Evolutionary conservation across 371 early-diverging fungal species (phyloP).

Genomic region (Basidiobolus meristosporus): DNA sequence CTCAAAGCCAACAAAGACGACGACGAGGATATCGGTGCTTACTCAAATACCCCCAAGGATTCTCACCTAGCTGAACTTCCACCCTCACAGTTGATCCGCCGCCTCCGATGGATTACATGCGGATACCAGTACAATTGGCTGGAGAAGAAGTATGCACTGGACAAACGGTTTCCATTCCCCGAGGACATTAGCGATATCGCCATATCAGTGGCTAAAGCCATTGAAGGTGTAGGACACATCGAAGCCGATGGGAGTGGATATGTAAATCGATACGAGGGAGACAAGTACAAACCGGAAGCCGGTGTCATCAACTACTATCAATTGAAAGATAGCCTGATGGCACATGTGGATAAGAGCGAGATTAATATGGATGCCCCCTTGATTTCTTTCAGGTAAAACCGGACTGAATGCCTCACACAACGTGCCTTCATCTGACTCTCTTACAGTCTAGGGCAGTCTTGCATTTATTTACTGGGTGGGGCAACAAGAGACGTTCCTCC

Average conservation of each 20-base stretch:
- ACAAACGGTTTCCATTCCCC: slow-evolving; percentile 32
- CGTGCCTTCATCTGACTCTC: background rate
- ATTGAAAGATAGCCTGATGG: slow-evolving; percentile 66
- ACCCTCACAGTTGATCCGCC: slow-evolving; percentile 23
- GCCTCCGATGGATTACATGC: slow-evolving; percentile 73
- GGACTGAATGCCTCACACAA: too few relatives aligned
- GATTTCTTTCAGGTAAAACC: slow-evolving; percentile 49
- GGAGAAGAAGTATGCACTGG: slow-evolving; percentile 47
- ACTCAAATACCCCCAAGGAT: slow-evolving; percentile 5
- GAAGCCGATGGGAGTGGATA: slow-evolving; percentile 4
- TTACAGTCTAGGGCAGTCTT: slow-evolving; percentile 47
- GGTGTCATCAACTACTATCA: slow-evolving; percentile 92
- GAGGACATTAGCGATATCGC: slow-evolving; percentile 24
- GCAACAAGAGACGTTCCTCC: slow-evolving; percentile 35
- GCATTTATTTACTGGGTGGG: slow-evolving; percentile 67
- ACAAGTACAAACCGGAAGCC: slow-evolving; percentile 59
- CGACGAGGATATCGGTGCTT: slow-evolving; percentile 6
- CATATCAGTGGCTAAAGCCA: slow-evolving; percentile 26
- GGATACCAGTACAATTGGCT: slow-evolving; percentile 90
- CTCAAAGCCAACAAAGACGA: slow-evolving; percentile 10
- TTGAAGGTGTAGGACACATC: slow-evolving; percentile 17
- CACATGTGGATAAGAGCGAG: slow-evolving; percentile 88
- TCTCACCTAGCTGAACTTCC: slow-evolving; percentile 10
- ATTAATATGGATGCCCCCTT: slow-evolving; percentile 75
- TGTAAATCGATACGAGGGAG: slow-evolving; percentile 17